Evolutionary conservation across 2,329 filamentous ascomycete genomes (phyloP).

Genomic region (Penicillium italicum): DNA sequence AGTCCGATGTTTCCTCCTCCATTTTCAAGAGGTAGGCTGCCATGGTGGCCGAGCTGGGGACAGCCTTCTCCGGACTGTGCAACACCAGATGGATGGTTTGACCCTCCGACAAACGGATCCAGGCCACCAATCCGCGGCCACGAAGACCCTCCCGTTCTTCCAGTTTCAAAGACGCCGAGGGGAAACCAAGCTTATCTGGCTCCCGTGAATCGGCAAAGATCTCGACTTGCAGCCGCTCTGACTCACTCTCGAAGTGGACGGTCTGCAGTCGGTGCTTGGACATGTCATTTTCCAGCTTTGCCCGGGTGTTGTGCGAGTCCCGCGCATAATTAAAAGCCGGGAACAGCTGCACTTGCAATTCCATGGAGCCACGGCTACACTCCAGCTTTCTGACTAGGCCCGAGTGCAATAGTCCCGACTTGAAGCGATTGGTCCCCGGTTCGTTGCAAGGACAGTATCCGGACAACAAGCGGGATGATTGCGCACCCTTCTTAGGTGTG

Average conservation of each 20-base stretch:
- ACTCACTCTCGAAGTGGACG: slow-evolving; percentile 59
- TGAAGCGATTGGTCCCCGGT: slow-evolving; percentile 50
- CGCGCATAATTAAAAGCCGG: slow-evolving; percentile 69
- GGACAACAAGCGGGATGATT: slow-evolving; percentile 27
- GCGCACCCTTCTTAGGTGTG: slow-evolving; percentile 55
- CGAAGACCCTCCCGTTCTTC: slow-evolving; percentile 51
- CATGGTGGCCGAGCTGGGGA: slow-evolving; percentile 58
- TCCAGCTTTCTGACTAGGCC: slow-evolving; percentile 65
- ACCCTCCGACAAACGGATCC: slow-evolving; percentile 60
- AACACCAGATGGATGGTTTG: slow-evolving; percentile 68
- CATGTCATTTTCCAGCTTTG: slow-evolving; percentile 36
- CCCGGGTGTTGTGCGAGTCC: slow-evolving; percentile 51
- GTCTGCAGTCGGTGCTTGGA: slow-evolving; percentile 51
- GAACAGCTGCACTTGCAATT: slow-evolving; percentile 66
- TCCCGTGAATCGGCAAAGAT: slow-evolving; percentile 63
- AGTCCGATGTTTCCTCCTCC: slow-evolving; percentile 67
- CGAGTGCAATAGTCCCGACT: slow-evolving; percentile 40
- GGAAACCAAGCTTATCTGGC: slow-evolving; percentile 42
- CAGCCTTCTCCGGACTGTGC: slow-evolving; percentile 57
- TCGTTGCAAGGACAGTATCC: slow-evolving; percentile 37
- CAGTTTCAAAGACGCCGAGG: slow-evolving; percentile 55
- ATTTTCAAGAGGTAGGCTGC: slow-evolving; percentile 57
- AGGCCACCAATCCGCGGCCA: slow-evolving; percentile 61
- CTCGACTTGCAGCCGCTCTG: slow-evolving; percentile 62
- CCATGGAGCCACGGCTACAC: slow-evolving; percentile 65